A percentile compares a stretch with the other conserved stretches of the same genome.
Evolutionary conservation across 2,329 filamentous ascomycete genomes (phyloP).

Genomic region (Pezicula rhizophila): DNA sequence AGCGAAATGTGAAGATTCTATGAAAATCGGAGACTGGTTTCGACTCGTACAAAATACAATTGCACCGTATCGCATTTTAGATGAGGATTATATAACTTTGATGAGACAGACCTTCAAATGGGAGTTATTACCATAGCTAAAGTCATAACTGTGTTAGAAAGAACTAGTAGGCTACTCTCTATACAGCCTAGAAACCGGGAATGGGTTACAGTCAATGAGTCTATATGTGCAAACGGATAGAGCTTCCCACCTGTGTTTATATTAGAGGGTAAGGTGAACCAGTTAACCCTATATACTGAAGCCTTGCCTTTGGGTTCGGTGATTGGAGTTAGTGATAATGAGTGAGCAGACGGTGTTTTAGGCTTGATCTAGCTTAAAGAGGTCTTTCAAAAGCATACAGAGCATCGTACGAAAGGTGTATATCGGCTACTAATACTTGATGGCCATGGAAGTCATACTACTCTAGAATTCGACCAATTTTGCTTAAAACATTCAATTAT

Average conservation of each 20-base stretch:
- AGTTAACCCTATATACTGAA: slow-evolving; percentile 2
- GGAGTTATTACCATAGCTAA: slow-evolving; percentile 13
- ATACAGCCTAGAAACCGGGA: slow-evolving; percentile 20
- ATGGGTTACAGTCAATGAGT: slow-evolving; percentile 22
- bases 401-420: slow-evolving; percentile 11
- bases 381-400: slow-evolving; percentile 26
- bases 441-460: slow-evolving; percentile 27
- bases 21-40: slow-evolving; percentile 7
- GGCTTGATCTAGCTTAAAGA: slow-evolving; percentile 26
- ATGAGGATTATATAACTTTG: slow-evolving; percentile 9
- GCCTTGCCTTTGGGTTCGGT: slow-evolving; percentile 16
- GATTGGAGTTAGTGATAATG: slow-evolving; percentile 22
- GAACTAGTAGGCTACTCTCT: slow-evolving; percentile 4
- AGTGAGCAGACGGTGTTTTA: slow-evolving; percentile 28
- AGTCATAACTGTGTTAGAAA: slow-evolving; percentile 17
- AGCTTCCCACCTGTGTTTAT: slow-evolving; percentile 21
- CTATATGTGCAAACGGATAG: slow-evolving; percentile 18
- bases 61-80: slow-evolving; percentile 8
- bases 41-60: slow-evolving; percentile 8
- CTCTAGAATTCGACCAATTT: slow-evolving; percentile 25
- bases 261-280: slow-evolving; percentile 13
- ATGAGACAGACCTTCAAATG: slow-evolving; percentile 20
- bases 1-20: slow-evolving; percentile 10
- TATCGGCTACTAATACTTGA: slow-evolving; percentile 30
- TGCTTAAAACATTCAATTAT: slow-evolving; percentile 27